Evolutionary conservation across 2,329 filamentous ascomycete species (phyloP).

Genomic region (Epichloe sp.): DNA sequence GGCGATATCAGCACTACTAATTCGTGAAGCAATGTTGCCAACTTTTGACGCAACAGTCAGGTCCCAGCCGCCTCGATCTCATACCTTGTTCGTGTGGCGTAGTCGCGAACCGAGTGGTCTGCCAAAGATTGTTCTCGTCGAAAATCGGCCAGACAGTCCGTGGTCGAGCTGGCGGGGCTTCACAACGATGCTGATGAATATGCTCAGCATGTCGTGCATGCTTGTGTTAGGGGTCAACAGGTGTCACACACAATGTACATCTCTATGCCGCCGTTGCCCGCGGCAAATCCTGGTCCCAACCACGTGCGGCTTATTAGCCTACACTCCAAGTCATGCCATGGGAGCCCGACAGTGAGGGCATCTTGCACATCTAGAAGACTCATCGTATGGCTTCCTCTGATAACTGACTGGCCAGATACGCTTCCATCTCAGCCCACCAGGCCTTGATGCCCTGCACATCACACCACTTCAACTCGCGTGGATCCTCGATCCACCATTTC

Average conservation of each 20-base stretch:
- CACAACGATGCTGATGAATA: neutral
- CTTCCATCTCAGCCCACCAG: constrained; percentile 29
- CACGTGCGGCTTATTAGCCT: too few species aligned
- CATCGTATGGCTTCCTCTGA: constrained; percentile 3
- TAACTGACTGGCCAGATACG: constrained; percentile 4
- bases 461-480: constrained; percentile 34
- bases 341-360: too few species aligned
- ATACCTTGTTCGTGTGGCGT: constrained; percentile 9
- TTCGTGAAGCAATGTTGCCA: constrained; percentile 26
- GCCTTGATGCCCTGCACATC: constrained; percentile 29
- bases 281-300: too few species aligned
- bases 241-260: too few species aligned
- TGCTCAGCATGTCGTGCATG: too few species aligned
- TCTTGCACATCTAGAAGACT: neutral
- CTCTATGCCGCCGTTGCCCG: too few species aligned
- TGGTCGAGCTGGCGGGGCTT: neutral
- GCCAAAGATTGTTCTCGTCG: neutral
- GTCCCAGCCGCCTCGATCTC: constrained; percentile 11
- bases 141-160: neutral
- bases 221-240: too few species aligned
- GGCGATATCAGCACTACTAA: constrained; percentile 19
- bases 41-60: constrained; percentile 27
- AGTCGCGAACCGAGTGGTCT: constrained; percentile 12
- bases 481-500: constrained; percentile 40
- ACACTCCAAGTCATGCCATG: too few species aligned